Evolutionary conservation across 352 stramenopile genomes (phyloP), one percentile per base, ranked within the genome.

Genomic region (Globisporangium heterothallicum): DNA sequence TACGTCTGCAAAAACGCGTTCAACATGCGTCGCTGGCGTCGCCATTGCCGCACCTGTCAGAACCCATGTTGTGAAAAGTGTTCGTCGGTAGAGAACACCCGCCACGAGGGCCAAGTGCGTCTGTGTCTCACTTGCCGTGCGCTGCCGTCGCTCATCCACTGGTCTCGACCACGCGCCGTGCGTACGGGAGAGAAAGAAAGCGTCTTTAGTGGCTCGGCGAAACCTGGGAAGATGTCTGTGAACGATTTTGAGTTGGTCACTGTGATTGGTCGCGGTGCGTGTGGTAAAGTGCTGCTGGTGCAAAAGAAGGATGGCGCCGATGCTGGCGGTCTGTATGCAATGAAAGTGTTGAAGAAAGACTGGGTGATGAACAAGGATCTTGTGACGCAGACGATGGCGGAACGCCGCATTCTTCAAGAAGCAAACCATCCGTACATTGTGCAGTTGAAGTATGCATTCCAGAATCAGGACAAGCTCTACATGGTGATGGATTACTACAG

Each of bases 401-500:
- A 88, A 58, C 71, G 77, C 43, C 74, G 72, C 29, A 88, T 88
- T 35, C 63, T 88, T 10, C 77, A 88, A 42, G 77, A 88, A 62
- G 77, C 77, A 34, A 73, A 84, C 56, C 77, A 88, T 57, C 77
- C 77, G 46, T 88, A 86, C 66, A 88, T 88, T 47, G 77, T 88
- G 9, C 77, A 86, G 63, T 64, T 88, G 9, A 69, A 79, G 50
- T 88, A 84, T 46, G 77, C 77, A 22, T 88, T 88, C 63, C 77
- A 88, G 61, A 88, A 86, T 60, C 74, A 84, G 44, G 74, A 88
- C 66, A 88, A 88, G 57, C 64, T 88, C 13, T 88, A 88, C 62
- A 88, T 88, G 77, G 77, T 88, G 36, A 88, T 88, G 77, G 77
- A 88, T 38, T 88, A 86, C 50, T 88, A 88, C 64, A 86, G 74